Evolutionary conservation across 257 asterid genomes (phyloP).

Genomic region (Solanum pinnatisectum): DNA sequence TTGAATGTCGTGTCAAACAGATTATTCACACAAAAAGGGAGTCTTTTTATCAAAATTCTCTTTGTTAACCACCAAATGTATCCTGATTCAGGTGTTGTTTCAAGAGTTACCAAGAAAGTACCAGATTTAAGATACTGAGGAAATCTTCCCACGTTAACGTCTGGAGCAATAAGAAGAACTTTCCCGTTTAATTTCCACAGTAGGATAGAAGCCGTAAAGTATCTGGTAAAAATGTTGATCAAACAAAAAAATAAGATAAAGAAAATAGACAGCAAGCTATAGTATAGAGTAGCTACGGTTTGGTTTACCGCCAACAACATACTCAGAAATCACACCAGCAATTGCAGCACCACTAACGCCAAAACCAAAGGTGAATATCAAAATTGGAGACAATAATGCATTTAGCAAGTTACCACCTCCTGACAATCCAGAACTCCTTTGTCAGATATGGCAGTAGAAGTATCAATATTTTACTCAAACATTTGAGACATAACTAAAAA

Average conservation of each 20-base stretch:
- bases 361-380: conserved; percentile 54
- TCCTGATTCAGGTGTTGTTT: neutral
- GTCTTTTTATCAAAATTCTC: neutral
- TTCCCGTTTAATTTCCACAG: conserved; percentile 64
- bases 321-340: conserved; percentile 95
- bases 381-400: conserved; percentile 60
- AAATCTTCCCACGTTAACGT: conserved; percentile 53
- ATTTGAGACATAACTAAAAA: neutral
- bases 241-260: neutral
- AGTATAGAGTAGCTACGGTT: conserved; percentile 20
- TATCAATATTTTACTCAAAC: neutral
- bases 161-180: conserved; percentile 60
- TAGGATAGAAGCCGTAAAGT: conserved; percentile 69
- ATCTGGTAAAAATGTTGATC: conserved; percentile 36
- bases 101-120: conserved; percentile 8
- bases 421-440: conserved; percentile 18
- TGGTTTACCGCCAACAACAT: conserved; percentile 78
- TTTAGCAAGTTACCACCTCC: conserved; percentile 84
- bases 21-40: neutral
- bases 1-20: neutral
- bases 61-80: neutral
- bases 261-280: neutral
- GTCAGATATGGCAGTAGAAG: neutral
- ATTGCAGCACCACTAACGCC: conserved; percentile 90
- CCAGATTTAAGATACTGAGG: conserved; percentile 76